Evolutionary conservation across 2,329 filamentous ascomycete genomes (phyloP).

Genomic region (Bipolaris sorokiniana): DNA sequence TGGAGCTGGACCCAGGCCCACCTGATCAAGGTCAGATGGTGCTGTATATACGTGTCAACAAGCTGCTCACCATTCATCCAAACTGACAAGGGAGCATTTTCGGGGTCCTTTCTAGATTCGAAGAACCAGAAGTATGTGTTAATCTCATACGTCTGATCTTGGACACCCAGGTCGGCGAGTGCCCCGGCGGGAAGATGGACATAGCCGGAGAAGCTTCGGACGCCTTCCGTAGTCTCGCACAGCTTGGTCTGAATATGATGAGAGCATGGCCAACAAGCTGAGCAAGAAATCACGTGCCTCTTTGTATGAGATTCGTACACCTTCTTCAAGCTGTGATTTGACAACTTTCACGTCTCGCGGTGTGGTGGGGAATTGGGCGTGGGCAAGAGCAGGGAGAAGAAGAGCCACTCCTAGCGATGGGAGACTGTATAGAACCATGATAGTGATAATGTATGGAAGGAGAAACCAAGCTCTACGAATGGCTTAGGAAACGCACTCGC

Average conservation of each 20-base stretch:
- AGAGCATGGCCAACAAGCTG: background rate
- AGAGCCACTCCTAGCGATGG: conserved; percentile 24
- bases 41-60: background rate
- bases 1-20: conserved; percentile 60
- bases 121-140: conserved; percentile 72
- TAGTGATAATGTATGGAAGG: background rate
- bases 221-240: conserved; percentile 63
- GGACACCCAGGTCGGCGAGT: conserved; percentile 43
- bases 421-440: conserved; percentile 17
- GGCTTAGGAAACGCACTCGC: background rate
- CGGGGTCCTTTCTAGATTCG: conserved; percentile 62
- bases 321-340: conserved; percentile 49
- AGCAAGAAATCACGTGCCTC: conserved; percentile 36
- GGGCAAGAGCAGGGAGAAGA: conserved; percentile 18
- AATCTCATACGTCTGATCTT: conserved; percentile 52
- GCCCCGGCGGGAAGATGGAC: conserved; percentile 61
- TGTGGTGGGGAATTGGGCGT: conserved; percentile 50
- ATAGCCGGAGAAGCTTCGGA: conserved; percentile 66
- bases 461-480: background rate
- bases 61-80: conserved; percentile 60
- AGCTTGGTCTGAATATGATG: conserved; percentile 47
- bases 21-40: conserved; percentile 30
- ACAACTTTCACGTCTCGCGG: conserved; percentile 49
- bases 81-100: conserved; percentile 62
- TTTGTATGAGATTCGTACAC: conserved; percentile 54